Conservation (phyloP, 768 basidiomycete species). For the Suillus hirtellus region DNA sequence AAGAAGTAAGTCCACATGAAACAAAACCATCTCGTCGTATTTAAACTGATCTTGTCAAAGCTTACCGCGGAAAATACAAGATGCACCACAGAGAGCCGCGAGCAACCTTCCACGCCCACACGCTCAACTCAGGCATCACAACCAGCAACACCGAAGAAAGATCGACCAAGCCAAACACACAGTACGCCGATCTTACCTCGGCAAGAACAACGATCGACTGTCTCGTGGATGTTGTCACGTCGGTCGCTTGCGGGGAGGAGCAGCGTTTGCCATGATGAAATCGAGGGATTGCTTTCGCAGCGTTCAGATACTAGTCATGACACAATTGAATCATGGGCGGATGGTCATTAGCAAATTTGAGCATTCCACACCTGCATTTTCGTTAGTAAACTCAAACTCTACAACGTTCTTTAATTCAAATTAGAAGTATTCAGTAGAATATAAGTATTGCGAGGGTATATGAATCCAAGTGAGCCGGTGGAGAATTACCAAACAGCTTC, state of each 20-base stretch:
- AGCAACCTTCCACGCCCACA: conserved; percentile 21
- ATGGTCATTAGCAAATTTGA: conserved; percentile 10
- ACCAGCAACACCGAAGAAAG: conserved; percentile 29
- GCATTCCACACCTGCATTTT: conserved; percentile 8
- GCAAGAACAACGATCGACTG: conserved; percentile 22
- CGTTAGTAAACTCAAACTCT: conserved; percentile 16
- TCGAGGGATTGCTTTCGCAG: conserved; percentile 13
- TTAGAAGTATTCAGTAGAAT: background rate
- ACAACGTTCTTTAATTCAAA: conserved; percentile 1
- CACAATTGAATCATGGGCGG: conserved; percentile 42
- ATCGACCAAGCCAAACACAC: conserved; percentile 19
- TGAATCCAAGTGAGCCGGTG: conserved; percentile 14
- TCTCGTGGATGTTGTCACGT: conserved; percentile 29
- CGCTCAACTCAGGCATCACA: conserved; percentile 20
- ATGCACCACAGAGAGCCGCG: conserved; percentile 6
- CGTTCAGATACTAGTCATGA: conserved; percentile 25
- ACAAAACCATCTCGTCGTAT: background rate
- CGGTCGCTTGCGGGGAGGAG: conserved; percentile 18
- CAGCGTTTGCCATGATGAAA: conserved; percentile 9
- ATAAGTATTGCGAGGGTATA: conserved; percentile 4
- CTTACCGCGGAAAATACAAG: background rate
- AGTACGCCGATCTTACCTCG: conserved; percentile 13
- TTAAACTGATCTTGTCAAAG: background rate
- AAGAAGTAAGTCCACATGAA: background rate
- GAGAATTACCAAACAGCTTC: conserved; percentile 68